A percentile compares a stretch with the other conserved stretches of the same genome.
phyloP scores from a whole-genome alignment of 768 basidiomycete genomes.

The Cystofilobasidium bisporidii region DNA sequence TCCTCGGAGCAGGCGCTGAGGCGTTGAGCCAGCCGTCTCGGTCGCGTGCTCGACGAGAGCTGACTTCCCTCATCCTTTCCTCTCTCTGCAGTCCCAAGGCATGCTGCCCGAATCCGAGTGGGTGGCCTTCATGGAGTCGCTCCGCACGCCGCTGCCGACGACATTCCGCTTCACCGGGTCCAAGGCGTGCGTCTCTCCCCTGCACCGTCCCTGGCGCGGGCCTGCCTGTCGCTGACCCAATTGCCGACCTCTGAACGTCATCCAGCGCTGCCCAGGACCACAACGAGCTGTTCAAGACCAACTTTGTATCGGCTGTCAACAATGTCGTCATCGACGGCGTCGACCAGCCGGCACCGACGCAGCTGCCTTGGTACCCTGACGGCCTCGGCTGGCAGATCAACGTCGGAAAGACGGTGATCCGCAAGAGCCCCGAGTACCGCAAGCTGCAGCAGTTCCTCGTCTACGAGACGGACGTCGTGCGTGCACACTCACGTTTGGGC shows the following conservation, averaged over 20 bases:
- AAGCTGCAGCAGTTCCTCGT: constrained; percentile 93
- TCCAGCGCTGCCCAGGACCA: constrained; percentile 52
- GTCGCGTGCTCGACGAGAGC: no score
- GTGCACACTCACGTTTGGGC: no score
- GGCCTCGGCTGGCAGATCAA: constrained; percentile 96
- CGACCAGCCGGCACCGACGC: constrained; percentile 63
- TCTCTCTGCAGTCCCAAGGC: constrained; percentile 49
- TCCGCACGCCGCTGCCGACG: constrained; percentile 71
- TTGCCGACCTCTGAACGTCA: background rate
- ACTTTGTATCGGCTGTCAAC: constrained; percentile 54
- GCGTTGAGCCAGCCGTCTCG: no score
- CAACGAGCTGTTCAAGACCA: constrained; percentile 64
- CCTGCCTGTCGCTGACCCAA: constrained; percentile 33
- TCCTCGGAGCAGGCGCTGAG: no score
- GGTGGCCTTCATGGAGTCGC: constrained; percentile 55
- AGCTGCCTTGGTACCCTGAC: constrained; percentile 87
- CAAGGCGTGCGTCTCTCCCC: constrained; percentile 53
- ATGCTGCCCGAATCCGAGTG: constrained; percentile 68
- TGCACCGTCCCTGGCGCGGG: background rate
- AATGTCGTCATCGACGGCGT: constrained; percentile 50
- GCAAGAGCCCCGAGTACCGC: constrained; percentile 81
- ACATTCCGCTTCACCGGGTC: constrained; percentile 89
- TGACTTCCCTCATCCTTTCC: background rate
- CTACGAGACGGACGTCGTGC: constrained; percentile 90
- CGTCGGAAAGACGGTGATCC: constrained; percentile 73